Conservation (phyloP, 2,329 filamentous ascomycete genomes). For the Clarireedia monteithiana region DNA sequence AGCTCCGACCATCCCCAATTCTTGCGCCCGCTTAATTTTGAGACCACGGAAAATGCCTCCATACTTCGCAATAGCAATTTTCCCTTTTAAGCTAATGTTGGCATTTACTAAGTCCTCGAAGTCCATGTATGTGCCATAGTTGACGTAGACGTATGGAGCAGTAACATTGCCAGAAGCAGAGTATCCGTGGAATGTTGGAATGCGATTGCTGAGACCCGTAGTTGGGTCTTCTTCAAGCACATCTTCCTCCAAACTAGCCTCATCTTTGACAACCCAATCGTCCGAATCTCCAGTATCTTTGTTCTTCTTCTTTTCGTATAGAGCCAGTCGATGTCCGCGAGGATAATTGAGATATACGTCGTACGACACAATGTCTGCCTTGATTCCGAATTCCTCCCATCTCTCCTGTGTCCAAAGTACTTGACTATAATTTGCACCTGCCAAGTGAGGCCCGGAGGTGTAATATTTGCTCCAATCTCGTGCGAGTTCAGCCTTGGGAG, state of each 20-base stretch:
- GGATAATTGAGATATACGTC: constrained; percentile 76
- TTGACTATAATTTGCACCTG: constrained; percentile 70
- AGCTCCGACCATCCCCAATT: constrained; percentile 80
- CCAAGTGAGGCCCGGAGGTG: constrained; percentile 66
- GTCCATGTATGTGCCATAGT: constrained; percentile 82
- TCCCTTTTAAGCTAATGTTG: constrained; percentile 69
- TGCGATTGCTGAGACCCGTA: constrained; percentile 58
- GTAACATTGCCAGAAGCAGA: constrained; percentile 90
- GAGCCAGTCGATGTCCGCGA: constrained; percentile 58
- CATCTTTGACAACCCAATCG: constrained; percentile 61
- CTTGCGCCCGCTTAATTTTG: constrained; percentile 87
- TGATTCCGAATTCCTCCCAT: constrained; percentile 65
- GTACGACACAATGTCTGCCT: constrained; percentile 58
- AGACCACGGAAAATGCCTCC: constrained; percentile 81
- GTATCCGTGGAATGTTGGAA: constrained; percentile 93
- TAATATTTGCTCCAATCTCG: constrained; percentile 74
- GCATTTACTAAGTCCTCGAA: constrained; percentile 73
- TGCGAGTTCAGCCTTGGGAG: constrained; percentile 47
- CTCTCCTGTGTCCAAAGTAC: constrained; percentile 62
- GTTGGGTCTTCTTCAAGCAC: constrained; percentile 77
- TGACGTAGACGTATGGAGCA: constrained; percentile 77
- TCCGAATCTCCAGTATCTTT: constrained; percentile 34
- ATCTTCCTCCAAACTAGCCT: constrained; percentile 78
- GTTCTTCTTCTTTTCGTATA: constrained; percentile 45
- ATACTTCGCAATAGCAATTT: constrained; percentile 82